phyloP scores from a whole-genome alignment of 2,329 filamentous ascomycete species.

The Claviceps monticola region DNA sequence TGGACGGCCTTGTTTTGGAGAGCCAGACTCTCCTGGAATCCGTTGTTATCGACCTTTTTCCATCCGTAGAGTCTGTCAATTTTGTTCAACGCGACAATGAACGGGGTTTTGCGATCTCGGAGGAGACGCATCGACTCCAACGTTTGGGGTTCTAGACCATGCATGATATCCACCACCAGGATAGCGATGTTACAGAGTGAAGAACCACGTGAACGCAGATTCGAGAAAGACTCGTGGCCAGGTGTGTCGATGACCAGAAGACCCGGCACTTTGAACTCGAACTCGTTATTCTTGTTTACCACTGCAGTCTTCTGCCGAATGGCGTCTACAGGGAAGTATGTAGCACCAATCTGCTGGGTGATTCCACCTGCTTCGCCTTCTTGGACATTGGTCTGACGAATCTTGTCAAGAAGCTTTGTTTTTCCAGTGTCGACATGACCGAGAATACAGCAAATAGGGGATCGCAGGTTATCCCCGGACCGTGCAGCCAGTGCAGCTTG shows the following conservation, averaged over 20 bases:
- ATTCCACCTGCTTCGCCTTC: constrained; percentile 99
- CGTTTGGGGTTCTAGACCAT: constrained; percentile 93
- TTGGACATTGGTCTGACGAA: constrained; percentile 95
- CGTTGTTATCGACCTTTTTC: constrained; percentile 98
- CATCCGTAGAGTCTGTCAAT: constrained; percentile 98
- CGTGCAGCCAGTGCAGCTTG: constrained; percentile 83
- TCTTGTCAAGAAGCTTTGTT: constrained; percentile 98
- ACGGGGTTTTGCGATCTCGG: constrained; percentile 86
- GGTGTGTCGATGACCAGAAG: constrained; percentile 95
- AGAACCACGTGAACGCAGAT: constrained; percentile 88
- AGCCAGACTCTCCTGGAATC: constrained; percentile 82
- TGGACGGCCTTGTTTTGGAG: constrained; percentile 88
- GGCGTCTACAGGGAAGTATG: constrained; percentile 93
- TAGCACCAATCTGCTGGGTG: constrained; percentile 98
- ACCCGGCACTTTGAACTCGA: constrained; percentile 96
- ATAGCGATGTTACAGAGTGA: constrained; percentile 99
- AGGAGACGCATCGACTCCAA: constrained; percentile 93
- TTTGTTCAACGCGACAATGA: constrained; percentile 98
- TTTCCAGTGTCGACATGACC: constrained; percentile 99
- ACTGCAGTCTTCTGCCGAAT: constrained; percentile 85
- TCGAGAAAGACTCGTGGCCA: constrained; percentile 99
- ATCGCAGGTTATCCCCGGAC: constrained; percentile 88
- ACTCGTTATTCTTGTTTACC: constrained; percentile 77
- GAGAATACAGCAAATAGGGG: constrained; percentile 98
- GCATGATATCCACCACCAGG: constrained; percentile 98